These are phyloP conservation scores for Abrus pulchellus DNA, from an alignment of 306 rosid species.

Conservation along the genomic window DNA sequence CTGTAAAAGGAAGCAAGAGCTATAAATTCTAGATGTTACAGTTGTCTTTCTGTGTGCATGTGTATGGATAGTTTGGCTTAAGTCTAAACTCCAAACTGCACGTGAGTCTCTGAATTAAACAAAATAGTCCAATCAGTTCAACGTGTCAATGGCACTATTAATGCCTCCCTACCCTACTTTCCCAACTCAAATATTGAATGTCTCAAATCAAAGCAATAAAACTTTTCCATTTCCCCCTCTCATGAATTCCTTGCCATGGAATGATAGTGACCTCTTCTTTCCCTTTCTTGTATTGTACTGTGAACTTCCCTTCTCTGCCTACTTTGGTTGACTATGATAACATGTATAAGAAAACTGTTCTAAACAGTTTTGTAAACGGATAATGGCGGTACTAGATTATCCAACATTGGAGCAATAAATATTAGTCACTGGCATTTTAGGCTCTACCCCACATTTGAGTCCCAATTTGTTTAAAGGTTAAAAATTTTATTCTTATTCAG, in stretches of 20 bases:
- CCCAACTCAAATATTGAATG: constrained; percentile 10
- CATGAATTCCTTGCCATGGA: constrained; percentile 8
- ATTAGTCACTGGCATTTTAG: background rate
- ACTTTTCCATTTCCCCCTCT: constrained; percentile 10
- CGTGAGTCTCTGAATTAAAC: constrained; percentile 21
- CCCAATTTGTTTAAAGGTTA: too few species aligned
- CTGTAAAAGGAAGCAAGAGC: background rate
- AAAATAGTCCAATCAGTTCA: constrained; percentile 24
- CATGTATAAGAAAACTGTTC: background rate
- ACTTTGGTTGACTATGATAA: constrained; percentile 13
- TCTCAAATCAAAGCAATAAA: constrained; percentile 26
- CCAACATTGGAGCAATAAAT: constrained; percentile 9
- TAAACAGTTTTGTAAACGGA: background rate
- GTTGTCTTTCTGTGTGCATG: constrained; percentile 39
- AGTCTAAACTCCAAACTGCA: constrained; percentile 31
- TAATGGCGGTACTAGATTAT: background rate
- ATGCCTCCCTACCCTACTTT: constrained; percentile 25
- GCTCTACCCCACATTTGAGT: too few species aligned
- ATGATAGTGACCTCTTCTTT: constrained; percentile 14
- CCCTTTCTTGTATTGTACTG: background rate
- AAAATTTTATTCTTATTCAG: too few species aligned
- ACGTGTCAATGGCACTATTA: constrained; percentile 15
- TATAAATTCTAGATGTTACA: constrained; percentile 27
- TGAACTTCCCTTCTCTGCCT: constrained; percentile 5
- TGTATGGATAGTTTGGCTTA: constrained; percentile 21